Conservation (phyloP, 2,329 filamentous ascomycete species). For the Mollisia scopiformis region DNA sequence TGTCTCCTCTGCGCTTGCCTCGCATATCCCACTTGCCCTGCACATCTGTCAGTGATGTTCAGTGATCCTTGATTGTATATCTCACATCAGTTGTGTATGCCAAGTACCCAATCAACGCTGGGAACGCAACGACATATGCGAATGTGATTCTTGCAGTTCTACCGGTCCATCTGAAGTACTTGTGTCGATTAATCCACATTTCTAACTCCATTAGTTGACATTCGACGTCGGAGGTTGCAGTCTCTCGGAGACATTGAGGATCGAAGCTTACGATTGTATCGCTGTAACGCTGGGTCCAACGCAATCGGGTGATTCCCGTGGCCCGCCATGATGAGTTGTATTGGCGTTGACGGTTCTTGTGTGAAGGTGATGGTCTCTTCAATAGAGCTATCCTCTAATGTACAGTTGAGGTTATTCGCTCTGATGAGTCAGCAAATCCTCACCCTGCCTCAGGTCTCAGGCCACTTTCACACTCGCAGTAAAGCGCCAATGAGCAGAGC, state of each 20-base stretch:
- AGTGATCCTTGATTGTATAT: slow-evolving; percentile 28
- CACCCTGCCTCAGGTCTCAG: too few species aligned
- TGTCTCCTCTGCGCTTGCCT: slow-evolving; percentile 86
- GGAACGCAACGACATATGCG: slow-evolving; percentile 75
- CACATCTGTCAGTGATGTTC: slow-evolving; percentile 27
- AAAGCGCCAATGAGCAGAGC: too few species aligned
- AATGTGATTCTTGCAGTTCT: slow-evolving; percentile 81
- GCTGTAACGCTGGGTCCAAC: slow-evolving; percentile 53
- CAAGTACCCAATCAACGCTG: slow-evolving; percentile 68
- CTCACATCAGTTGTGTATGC: slow-evolving; percentile 87
- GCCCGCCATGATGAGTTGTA: slow-evolving; percentile 48
- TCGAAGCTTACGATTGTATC: slow-evolving; percentile 52
- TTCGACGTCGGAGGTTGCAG: neutral
- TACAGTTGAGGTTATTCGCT: neutral
- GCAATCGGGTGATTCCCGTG: slow-evolving; percentile 44
- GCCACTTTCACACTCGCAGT: too few species aligned
- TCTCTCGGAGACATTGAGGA: too few species aligned
- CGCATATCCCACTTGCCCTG: slow-evolving; percentile 87
- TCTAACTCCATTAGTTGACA: slow-evolving; percentile 52
- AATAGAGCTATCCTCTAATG: too few species aligned
- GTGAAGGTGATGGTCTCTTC: neutral
- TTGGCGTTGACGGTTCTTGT: slow-evolving; percentile 24
- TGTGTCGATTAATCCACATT: slow-evolving; percentile 83
- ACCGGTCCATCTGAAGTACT: slow-evolving; percentile 93
- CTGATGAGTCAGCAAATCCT: too few species aligned